Percentiles rank a stretch among this genome's conserved stretches.
These are phyloP conservation scores for Heterobasidion irregulare DNA, from an alignment of 1,284 basidiomycete genomes.

Conservation along the genomic window DNA sequence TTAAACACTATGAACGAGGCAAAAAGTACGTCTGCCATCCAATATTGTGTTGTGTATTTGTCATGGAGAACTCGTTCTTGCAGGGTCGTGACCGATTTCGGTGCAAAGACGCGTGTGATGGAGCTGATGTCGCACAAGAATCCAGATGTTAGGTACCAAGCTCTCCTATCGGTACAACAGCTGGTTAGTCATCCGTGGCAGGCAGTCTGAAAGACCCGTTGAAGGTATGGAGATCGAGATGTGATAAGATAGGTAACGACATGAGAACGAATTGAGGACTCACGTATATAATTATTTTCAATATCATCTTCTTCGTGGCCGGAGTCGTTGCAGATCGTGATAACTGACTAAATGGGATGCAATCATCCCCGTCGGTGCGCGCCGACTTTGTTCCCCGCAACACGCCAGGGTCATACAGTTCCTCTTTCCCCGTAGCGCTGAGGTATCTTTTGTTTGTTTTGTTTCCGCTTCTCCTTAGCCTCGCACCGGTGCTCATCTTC, in stretches of 20 bases:
- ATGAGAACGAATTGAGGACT: too few relatives aligned
- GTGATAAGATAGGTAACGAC: background rate
- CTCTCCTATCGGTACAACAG: constrained; percentile 77
- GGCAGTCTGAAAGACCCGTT: constrained; percentile 15
- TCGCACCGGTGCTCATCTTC: too few relatives aligned
- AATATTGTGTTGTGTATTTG: background rate
- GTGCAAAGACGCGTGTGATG: constrained; percentile 90
- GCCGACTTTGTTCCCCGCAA: too few relatives aligned
- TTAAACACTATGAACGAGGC: constrained; percentile 82
- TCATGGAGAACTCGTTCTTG: constrained; percentile 1
- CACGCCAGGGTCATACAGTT: too few relatives aligned
- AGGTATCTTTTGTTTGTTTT: too few relatives aligned
- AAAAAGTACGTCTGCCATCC: constrained; percentile 64
- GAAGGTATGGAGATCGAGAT: background rate
- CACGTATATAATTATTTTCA: too few relatives aligned
- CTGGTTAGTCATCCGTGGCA: constrained; percentile 78
- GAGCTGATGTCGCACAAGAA: constrained; percentile 88
- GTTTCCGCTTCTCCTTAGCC: too few relatives aligned
- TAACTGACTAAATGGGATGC: too few relatives aligned
- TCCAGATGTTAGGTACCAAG: constrained; percentile 87
- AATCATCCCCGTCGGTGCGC: too few relatives aligned
- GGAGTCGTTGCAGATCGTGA: too few relatives aligned
- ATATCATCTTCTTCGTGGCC: too few relatives aligned
- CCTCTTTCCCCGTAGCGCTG: too few relatives aligned
- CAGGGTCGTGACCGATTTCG: constrained; percentile 76